Evolutionary conservation across 2,329 filamentous ascomycete genomes (phyloP), one percentile per base, ranked within the genome.

Genomic region (Trichophyton equinum): DNA sequence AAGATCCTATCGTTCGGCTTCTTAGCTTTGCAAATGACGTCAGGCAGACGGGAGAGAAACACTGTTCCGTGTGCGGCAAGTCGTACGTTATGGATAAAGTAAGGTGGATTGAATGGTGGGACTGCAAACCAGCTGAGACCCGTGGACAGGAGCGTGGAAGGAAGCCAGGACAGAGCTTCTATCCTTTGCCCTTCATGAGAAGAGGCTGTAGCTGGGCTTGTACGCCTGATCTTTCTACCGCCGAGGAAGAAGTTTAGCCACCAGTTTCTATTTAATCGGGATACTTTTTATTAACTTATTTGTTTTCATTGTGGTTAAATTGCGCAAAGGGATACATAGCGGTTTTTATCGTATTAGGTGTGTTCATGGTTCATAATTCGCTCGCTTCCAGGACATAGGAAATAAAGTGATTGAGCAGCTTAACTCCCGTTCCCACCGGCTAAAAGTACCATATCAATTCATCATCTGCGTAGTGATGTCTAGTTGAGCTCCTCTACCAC

Each of bases 41-140:
- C 9, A 70, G 71, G n/a, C 65, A 67, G 53, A 69, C 69, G 0
- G 76, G 76, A 1, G 74, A 72, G 3, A 68, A 71, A 57, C 60
- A 61, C 27, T 79, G 77, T 62, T 75, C 74, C 0, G 67, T 75
- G 0, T 79, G 77, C 58, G 66, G 69, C 33, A 69, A 70, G 9
- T 67, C 66, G 6, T 78, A 75, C 53, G 71, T 78, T 4, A 68
- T 76, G 57, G 70, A 75, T 15, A 72, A 75, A 8, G 68, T 72
- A 0, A 70, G 75, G 63, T 78, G 76, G 75, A 67, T 76, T 20
- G 76, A 78, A 62, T 76, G 74, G 74, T 76, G 74, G 74, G 74
- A 76, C 62, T 72, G 72, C 60, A 69, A 66, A 13, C 72, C 73
- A 1, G 70, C 71, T 62, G 74, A 75, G 62, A 75, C 71, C 53